Evolutionary conservation across 1,284 basidiomycete genomes (phyloP).

Genomic region (Leccinum fallax): DNA sequence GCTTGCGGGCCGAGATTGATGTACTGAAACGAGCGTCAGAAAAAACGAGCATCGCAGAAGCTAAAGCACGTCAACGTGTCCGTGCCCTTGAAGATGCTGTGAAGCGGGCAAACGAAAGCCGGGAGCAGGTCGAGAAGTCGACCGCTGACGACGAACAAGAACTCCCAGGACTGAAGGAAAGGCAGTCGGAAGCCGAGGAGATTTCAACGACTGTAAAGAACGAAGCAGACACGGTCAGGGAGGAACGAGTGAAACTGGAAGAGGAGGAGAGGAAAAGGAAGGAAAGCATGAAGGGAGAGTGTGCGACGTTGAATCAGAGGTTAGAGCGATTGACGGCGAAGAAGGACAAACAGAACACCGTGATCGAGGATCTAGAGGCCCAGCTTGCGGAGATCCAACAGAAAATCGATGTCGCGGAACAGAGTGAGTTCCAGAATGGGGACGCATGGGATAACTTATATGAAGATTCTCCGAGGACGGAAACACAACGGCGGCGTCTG

Average conservation of each 20-base stretch:
- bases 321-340: constrained; percentile 56
- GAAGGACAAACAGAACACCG: constrained; percentile 49
- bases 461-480: constrained; percentile 17
- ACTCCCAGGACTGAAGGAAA: constrained; percentile 52
- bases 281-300: constrained; percentile 53
- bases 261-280: constrained; percentile 59
- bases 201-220: constrained; percentile 41
- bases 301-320: constrained; percentile 47
- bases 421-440: constrained; percentile 16
- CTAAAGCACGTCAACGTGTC: constrained; percentile 71
- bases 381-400: constrained; percentile 50
- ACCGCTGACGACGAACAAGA: constrained; percentile 53
- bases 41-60: constrained; percentile 64
- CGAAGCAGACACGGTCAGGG: constrained; percentile 44
- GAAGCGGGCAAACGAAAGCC: constrained; percentile 62
- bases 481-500: constrained; percentile 26
- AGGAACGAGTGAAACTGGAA: constrained; percentile 53
- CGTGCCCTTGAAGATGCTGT: constrained; percentile 77
- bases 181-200: constrained; percentile 49
- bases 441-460: constrained; percentile 22
- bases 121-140: constrained; percentile 56
- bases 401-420: constrained; percentile 50
- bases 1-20: constrained; percentile 74
- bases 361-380: constrained; percentile 56
- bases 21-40: constrained; percentile 72